These are phyloP conservation scores for Tilletia walkeri DNA, from an alignment of 1,284 basidiomycete genomes.

Conservation along the genomic window DNA sequence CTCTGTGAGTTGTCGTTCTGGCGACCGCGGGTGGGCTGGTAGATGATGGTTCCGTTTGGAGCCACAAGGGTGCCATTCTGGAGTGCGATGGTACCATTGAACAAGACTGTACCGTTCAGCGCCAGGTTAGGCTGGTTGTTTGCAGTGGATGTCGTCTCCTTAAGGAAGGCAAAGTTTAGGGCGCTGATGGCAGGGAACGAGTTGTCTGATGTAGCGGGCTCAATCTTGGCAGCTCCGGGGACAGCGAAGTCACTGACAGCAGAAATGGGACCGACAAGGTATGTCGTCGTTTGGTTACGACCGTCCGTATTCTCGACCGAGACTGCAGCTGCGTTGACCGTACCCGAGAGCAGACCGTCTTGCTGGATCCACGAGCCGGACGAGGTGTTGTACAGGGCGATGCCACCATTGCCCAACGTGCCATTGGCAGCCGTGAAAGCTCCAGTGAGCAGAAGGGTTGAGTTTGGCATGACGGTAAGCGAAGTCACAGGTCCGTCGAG, in stretches of 20 bases:
- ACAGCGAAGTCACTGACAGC: constrained; percentile 57
- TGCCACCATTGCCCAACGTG: constrained; percentile 64
- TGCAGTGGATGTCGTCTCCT: background rate
- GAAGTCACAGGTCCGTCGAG: constrained; percentile 70
- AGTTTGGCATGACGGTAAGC: constrained; percentile 63
- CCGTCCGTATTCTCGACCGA: constrained; percentile 58
- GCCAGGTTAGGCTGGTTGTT: background rate
- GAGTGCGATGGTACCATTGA: constrained; percentile 1
- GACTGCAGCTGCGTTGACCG: constrained; percentile 70
- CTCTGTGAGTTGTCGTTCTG: background rate
- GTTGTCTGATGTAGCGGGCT: constrained; percentile 44
- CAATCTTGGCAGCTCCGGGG: constrained; percentile 58
- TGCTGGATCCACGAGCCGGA: constrained; percentile 65
- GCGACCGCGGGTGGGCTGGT: background rate
- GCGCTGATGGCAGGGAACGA: constrained; percentile 41
- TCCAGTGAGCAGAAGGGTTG: constrained; percentile 69
- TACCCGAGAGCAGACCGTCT: constrained; percentile 60
- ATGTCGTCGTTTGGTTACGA: constrained; percentile 29
- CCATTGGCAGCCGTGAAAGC: constrained; percentile 67
- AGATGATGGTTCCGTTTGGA: constrained; percentile 4
- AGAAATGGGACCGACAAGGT: constrained; percentile 58
- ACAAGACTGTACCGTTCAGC: background rate
- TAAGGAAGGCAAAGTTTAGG: constrained; percentile 45
- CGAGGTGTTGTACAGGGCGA: constrained; percentile 74
- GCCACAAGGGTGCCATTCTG: background rate